phyloP scores from a whole-genome alignment of 768 basidiomycete species.

The Xanthoconium stramineum region DNA sequence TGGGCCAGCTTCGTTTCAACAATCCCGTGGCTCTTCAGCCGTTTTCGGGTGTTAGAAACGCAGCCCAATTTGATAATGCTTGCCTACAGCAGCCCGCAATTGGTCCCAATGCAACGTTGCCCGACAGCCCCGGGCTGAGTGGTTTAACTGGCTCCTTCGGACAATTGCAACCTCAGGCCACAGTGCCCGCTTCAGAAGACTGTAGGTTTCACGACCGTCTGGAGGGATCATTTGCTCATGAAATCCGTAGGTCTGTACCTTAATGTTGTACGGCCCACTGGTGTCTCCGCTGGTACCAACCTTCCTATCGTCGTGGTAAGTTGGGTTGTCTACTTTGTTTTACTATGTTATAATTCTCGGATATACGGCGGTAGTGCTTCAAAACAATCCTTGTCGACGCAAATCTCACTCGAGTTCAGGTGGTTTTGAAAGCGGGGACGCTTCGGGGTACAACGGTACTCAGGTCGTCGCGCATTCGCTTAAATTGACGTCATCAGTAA shows the following conservation, averaged over 20 bases:
- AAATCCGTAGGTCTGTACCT: constrained; percentile 22
- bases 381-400: background rate
- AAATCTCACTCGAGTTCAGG: constrained; percentile 2
- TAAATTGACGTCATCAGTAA: background rate
- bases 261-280: constrained; percentile 10
- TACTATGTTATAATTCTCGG: background rate
- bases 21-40: constrained; percentile 4
- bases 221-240: background rate
- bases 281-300: background rate
- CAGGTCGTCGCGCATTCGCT: constrained; percentile 18
- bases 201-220: constrained; percentile 6
- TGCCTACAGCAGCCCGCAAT: constrained; percentile 37
- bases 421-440: constrained; percentile 4
- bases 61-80: constrained; percentile 26
- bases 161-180: background rate
- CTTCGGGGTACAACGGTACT: constrained; percentile 15
- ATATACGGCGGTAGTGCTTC: background rate
- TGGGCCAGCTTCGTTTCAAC: constrained; percentile 18
- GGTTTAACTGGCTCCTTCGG: background rate
- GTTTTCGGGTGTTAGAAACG: background rate
- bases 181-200: constrained; percentile 16
- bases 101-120: background rate
- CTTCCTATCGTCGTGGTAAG: constrained; percentile 25
- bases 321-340: background rate
- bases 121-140: background rate